Evolutionary conservation across 257 asterid genomes (phyloP), one percentile per base, ranked within the genome.

Genomic region (Mitragyna speciosa): DNA sequence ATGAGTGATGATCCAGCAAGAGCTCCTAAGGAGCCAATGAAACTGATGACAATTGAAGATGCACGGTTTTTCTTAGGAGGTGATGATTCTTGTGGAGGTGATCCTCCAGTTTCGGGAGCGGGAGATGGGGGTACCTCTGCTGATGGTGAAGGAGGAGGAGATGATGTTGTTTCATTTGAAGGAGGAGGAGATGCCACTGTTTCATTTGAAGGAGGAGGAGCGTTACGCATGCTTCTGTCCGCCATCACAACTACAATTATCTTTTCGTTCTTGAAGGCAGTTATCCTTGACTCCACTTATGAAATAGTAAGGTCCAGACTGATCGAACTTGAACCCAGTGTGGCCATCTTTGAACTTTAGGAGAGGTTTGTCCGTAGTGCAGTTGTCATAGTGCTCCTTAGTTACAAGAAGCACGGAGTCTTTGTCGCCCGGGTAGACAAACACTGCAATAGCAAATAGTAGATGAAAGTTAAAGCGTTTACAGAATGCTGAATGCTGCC

Each of bases 221-320:
- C 51, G 26, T 71, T 73, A 5, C 2, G 81, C 1, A 83, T 77
- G 80, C 73, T 89, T 78, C 98, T 86, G 66, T 92, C 91, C 7
- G 96, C 97, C 97, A 94, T 54, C 74, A 94, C 97, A 6, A 92
- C 83, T 54, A 90, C 89, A 0, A 77, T 20, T 72, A 94, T 4
- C 85, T 92, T 94, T 61, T 94, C 90, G 28, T 91, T 92, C 78
- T 90, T 94, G 47, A 79, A 63, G 89, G 84, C 98, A 94, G 66
- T 91, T 82, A 3, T 90, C 95, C 45, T 80, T 85, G 45, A 84
- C 88, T 10, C 98, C 97, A 64, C 98, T 94, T 5, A 94, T 91
- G 93, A 92, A 94, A 85, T 89, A 91, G 73, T 89, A 78, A 9
- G 96, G 81, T 11, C 97, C 98, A 3, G 97, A 90, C 28, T 87